Evolutionary conservation across 2,329 filamentous ascomycete genomes (phyloP), one percentile per base, ranked within the genome.

Genomic region (Myriosclerotinia scirpicola): DNA sequence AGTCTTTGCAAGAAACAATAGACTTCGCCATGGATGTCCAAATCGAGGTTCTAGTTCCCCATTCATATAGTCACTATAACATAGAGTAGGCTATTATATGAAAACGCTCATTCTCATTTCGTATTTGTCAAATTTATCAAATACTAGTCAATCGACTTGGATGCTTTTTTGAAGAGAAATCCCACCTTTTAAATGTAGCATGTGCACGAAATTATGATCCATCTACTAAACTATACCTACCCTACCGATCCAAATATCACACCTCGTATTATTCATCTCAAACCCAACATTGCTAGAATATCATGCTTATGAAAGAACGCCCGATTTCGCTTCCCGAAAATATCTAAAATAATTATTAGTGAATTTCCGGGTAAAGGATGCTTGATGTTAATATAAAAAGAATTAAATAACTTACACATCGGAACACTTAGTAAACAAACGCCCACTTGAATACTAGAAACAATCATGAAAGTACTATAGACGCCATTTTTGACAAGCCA

Each of bases 341-440:
- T n/a, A 36, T 64, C 61, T 50, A 44, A 9, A 12, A 14, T 15
- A 40, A 48, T 22, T 5, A 40, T 61, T 52, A 70, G 68, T 38
- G 61, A 40, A 2, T 40, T 12, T 12, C 22, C 14, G 2, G 12
- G 15, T 38, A 50, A 17, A 38, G 17, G 5, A 38, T 38, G 3
- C 9, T 48, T 50, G 1, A 22, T 36, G 17, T n/a, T 14, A 20
- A 20, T 58, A 60, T 65, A 40, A 55, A n/a, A 50, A 46, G 54
- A 46, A 15, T 30, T 66, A 40, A 20, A 20, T 36, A 26, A 85
- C 92, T 83, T 87, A 96, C 92, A 89, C 82, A 89, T 85, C 1
- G 91, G 90, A 67, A 97, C 83, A 64, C 87, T 92, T 70, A 90
- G 76, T 60, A 89, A 76, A 77, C 92, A 97, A 59, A 96, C 81